phyloP scores from a whole-genome alignment of 345 rosid genomes.

The Kernera saxatilis region DNA sequence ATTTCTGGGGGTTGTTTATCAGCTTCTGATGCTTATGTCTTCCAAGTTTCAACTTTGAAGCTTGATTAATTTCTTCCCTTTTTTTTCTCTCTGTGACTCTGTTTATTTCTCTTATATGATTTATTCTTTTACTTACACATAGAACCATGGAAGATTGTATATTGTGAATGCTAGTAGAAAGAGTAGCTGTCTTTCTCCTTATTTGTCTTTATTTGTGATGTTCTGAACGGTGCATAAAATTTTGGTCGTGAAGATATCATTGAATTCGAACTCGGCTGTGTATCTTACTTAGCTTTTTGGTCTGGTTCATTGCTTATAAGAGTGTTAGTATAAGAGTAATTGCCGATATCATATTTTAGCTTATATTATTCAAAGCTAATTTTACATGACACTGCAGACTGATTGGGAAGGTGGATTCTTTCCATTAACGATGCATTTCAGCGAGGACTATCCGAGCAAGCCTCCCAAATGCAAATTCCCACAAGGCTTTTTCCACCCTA shows the following conservation, averaged over 20 bases:
- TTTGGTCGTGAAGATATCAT: background rate
- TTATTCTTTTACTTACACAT: background rate
- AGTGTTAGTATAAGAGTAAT: background rate
- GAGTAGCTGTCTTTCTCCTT: background rate
- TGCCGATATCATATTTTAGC: background rate
- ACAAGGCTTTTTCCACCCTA: slow-evolving; percentile 79
- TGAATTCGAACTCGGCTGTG: background rate
- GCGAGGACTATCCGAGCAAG: slow-evolving; percentile 90
- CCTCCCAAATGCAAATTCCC: slow-evolving; percentile 91
- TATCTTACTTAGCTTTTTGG: background rate
- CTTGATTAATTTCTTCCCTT: background rate
- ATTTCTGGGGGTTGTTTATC: background rate
- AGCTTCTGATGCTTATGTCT: background rate
- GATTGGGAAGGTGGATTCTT: slow-evolving; percentile 93
- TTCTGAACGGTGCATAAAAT: background rate
- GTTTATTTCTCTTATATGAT: background rate
- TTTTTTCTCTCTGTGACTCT: background rate
- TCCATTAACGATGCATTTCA: slow-evolving; percentile 71
- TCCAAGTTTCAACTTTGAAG: background rate
- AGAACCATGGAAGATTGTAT: background rate
- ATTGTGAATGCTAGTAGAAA: background rate
- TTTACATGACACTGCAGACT: slow-evolving; percentile 43
- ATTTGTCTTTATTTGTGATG: background rate
- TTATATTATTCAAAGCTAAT: background rate
- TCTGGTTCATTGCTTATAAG: background rate